Conservation (phyloP, 257 asterid genomes). For the Plantago elongata region DNA sequence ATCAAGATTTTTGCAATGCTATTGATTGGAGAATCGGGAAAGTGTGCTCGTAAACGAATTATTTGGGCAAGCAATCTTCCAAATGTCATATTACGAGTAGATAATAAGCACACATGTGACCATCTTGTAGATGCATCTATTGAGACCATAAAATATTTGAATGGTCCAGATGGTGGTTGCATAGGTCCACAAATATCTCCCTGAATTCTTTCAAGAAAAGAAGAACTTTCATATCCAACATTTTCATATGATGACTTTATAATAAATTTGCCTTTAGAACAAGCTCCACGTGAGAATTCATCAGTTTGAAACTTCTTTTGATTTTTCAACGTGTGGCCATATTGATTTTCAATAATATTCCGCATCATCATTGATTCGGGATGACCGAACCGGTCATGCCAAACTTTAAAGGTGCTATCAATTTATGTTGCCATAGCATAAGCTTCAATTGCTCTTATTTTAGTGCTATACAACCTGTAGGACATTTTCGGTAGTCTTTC, state of each 20-base stretch:
- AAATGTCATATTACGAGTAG: neutral
- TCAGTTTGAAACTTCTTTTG: neutral
- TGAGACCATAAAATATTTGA: too few relatives aligned
- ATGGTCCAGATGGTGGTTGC: neutral
- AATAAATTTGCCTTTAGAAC: too few relatives aligned
- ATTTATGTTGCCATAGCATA: neutral
- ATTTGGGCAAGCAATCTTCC: neutral
- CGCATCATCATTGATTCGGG: neutral
- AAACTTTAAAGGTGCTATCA: too few relatives aligned
- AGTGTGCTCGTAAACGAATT: neutral
- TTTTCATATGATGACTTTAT: too few relatives aligned
- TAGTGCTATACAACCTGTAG: neutral
- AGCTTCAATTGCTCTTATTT: neutral
- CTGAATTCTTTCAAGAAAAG: neutral
- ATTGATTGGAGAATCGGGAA: neutral
- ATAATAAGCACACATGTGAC: neutral
- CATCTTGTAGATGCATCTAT: neutral
- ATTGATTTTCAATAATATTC: neutral
- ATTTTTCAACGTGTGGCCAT: neutral
- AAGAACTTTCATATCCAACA: too few relatives aligned
- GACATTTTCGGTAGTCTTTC: too few relatives aligned
- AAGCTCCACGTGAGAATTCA: neutral
- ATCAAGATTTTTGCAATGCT: neutral
- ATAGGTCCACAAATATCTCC: neutral
- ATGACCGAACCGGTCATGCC: neutral